phyloP scores from a whole-genome alignment of 495 filamentous ascomycete species.

The Neohortaea acidophila region DNA sequence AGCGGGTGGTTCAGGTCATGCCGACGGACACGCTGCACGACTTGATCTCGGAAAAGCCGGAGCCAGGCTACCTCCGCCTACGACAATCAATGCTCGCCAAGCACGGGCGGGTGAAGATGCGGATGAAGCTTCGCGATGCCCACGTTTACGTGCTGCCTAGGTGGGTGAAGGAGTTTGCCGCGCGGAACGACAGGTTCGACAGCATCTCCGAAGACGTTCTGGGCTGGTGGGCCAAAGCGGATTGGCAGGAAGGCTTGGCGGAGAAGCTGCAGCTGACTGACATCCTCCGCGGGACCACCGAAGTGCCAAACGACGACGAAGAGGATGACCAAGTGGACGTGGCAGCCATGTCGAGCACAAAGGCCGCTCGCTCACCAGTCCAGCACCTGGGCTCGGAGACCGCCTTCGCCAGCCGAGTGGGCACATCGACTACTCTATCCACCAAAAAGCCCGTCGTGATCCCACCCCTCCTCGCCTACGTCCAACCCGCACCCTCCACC shows the following conservation, averaged over 20 bases:
- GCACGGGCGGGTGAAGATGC: conserved; percentile 59
- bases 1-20: conserved; percentile 54
- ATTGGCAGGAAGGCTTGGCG: conserved; percentile 69
- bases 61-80: conserved; percentile 37
- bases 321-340: conserved; percentile 48
- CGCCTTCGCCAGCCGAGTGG: conserved; percentile 32
- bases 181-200: conserved; percentile 61
- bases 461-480: conserved; percentile 64
- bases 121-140: conserved; percentile 68
- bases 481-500: conserved; percentile 40
- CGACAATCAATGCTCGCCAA: conserved; percentile 55
- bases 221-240: conserved; percentile 87
- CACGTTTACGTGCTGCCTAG: conserved; percentile 86
- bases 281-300: conserved; percentile 35
- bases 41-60: conserved; percentile 52
- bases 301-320: conserved; percentile 27
- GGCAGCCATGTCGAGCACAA: conserved; percentile 33
- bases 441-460: conserved; percentile 26
- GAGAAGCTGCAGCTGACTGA: conserved; percentile 59
- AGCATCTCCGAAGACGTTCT: conserved; percentile 83
- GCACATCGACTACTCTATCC: not conserved
- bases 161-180: conserved; percentile 76
- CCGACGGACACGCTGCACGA: conserved; percentile 79
- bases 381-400: not conserved
- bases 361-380: not conserved